Evolutionary conservation across 306 rosid species (phyloP), one percentile per base, ranked within the genome.

Genomic region (Vigna mungo): DNA sequence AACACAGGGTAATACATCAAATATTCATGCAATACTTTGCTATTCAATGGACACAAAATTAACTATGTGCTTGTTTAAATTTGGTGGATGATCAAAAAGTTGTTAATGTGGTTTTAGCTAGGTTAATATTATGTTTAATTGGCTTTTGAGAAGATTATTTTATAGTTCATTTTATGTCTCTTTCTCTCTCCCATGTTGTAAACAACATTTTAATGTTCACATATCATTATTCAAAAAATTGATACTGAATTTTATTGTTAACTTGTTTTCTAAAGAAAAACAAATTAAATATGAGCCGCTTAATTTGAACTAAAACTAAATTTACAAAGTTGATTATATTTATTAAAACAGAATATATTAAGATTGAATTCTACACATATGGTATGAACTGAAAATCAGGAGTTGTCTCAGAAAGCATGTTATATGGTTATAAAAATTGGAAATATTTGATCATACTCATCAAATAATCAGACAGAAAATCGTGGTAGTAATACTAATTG

Each of bases 1-100:
- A 62, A 69, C 16, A 76, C 76, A 71, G 51, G 32, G 41, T 67
- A 55, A 80, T 71, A 84, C n/a, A 56, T 46, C 72, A 39, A 63
- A 36, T 65, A 80, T 71, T 75, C 34, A 7, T 75, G 72, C 46
- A n/a, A 56, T 54, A 68, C 30, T 49, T 27, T 79, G 27, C 41
- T 17, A 55, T 77, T 69, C 59, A 61, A 68, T 74, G 58, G 53
- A 75, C 73, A 65, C 44, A 80, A 4, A 59, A 41, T 13, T 9
- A 41, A 43, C 25, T 1, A 34, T 15, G 41, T 63, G 68, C 63
- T 11, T 11, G 36, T 23, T 21, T 23, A 56, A 56, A 23, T 56
- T 11, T 56, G n/a, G 34, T 44, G 49, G 46, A 41, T 41, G 46
- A 39, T 41, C 3, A 0, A 2, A 41, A 2, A 9, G 46, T 9